Conservation (phyloP, 106 monocot genomes). For the Platanthera guangdongensis region DNA sequence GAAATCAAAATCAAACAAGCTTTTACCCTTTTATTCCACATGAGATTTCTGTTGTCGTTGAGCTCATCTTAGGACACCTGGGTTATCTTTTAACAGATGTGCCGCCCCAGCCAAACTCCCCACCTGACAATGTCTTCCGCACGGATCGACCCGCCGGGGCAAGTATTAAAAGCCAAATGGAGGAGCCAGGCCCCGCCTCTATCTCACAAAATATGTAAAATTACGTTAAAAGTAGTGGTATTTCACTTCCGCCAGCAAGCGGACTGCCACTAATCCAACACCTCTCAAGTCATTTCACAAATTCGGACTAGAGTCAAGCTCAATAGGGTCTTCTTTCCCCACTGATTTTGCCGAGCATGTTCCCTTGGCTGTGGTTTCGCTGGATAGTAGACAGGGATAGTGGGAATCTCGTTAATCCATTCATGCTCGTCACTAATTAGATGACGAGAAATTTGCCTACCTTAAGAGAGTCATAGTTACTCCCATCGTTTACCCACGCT, state of each 20-base stretch:
- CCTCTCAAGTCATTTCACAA: slow-evolving; percentile 5
- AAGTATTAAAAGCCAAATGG: slow-evolving; percentile 4
- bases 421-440: slow-evolving; percentile 48
- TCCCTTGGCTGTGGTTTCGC: too few species aligned
- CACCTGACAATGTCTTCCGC: slow-evolving; percentile 60
- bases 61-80: slow-evolving; percentile 72
- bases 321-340: too few species aligned
- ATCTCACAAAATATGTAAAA: not conserved
- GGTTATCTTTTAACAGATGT: slow-evolving; percentile 70
- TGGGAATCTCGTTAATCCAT: slow-evolving; percentile 1
- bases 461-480: slow-evolving; percentile 84
- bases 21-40: slow-evolving; percentile 46
- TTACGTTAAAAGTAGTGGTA: slow-evolving; percentile 5
- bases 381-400: too few species aligned
- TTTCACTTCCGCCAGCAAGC: not conserved
- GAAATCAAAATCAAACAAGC: slow-evolving; percentile 79
- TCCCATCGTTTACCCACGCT: slow-evolving; percentile 1
- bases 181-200: not conserved
- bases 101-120: slow-evolving; percentile 74
- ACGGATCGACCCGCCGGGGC: slow-evolving; percentile 35
- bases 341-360: too few species aligned
- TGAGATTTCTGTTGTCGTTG: slow-evolving; percentile 64
- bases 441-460: slow-evolving; percentile 72
- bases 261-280: not conserved
- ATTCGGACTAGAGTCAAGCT: too few species aligned